Evolutionary conservation across 768 basidiomycete genomes (phyloP), one percentile per base, ranked within the genome.

Genomic region (Russula virescens): DNA sequence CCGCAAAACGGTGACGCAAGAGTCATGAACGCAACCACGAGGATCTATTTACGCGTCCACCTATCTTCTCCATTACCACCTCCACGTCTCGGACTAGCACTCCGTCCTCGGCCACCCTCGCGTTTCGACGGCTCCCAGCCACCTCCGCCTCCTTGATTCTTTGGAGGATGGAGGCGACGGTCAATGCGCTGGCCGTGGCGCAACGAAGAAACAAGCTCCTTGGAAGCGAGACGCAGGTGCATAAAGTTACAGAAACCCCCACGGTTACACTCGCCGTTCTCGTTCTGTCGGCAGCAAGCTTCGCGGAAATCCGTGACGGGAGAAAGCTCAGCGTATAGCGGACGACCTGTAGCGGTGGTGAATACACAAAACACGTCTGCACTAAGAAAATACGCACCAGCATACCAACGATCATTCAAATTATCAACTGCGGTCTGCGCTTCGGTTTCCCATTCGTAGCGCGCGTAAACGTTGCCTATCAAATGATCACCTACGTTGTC

Each of bases 401-500:
- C 94, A 80, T 98, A 99, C 97, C 97, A 99, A 35, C 96, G 85
- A 70, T 96, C 89, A 69, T 98, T 98, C 67, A 98, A 78, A 62
- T 83, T 91, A 69, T 96, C 92, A 7, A 98, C 93, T 2, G 96
- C 96, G 34, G 87, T 79, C 70, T 94, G 89, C 10, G 96, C 96
- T 73, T 99, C 96, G 0, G 94, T 94, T 75, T 99, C 96, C 94
- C 94, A 97, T 71, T 99, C 96, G 71, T 91, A 99, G 25, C 96
- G 85, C 5, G 95, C 96, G 72, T 99, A 99, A 2, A 99, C 96
- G 69, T 98, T 97, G 25, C 95, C 95, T 70, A 96, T 92, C 26
- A 98, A 80, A 72, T 99, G 96, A 72, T 98, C 97, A n/a, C 97
- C 97, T 38, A 99, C 95, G 71, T 99, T 99, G 77, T 99, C 96